These are phyloP conservation scores for Diutina neorugosa DNA, from an alignment of 1,139 yeast genomes.

Conservation along the genomic window DNA sequence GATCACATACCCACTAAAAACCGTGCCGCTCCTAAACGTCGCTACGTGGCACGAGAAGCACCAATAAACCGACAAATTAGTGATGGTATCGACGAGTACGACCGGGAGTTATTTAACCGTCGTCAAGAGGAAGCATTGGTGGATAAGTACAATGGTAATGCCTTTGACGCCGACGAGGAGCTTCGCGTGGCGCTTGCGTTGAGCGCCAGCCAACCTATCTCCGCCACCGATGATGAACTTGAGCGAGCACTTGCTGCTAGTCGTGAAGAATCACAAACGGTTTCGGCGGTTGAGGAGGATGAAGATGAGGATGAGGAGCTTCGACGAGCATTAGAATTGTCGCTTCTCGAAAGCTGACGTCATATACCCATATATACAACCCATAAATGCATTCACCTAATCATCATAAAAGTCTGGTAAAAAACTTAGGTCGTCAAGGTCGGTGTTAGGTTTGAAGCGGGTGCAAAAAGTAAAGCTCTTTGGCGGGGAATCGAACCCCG, in stretches of 20 bases:
- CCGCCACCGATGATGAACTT: neutral
- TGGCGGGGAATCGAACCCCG: neutral
- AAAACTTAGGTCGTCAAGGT: too few species aligned
- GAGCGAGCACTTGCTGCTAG: neutral
- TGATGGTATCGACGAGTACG: constrained; percentile 3
- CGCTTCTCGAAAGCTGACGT: constrained; percentile 3
- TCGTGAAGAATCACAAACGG: neutral
- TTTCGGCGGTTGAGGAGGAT: neutral
- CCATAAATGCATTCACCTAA: neutral
- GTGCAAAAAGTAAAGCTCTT: neutral
- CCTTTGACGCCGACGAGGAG: constrained; percentile 30
- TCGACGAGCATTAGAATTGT: constrained; percentile 12
- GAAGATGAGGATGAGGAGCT: constrained; percentile 15
- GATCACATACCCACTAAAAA: constrained; percentile 8
- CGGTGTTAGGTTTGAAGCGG: neutral
- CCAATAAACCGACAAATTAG: neutral
- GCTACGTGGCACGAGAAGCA: neutral
- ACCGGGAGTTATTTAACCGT: constrained; percentile 5
- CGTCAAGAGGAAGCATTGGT: constrained; percentile 15
- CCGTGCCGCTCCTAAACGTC: neutral
- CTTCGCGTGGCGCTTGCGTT: constrained; percentile 41
- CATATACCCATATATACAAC: neutral
- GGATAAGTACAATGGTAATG: constrained; percentile 34
- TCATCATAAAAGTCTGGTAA: neutral
- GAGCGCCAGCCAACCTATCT: constrained; percentile 22